Percentiles rank a stretch among this genome's conserved stretches.
Conservation (phyloP, 164 flowering plant species). For the Dillenia suffruticosa region DNA sequence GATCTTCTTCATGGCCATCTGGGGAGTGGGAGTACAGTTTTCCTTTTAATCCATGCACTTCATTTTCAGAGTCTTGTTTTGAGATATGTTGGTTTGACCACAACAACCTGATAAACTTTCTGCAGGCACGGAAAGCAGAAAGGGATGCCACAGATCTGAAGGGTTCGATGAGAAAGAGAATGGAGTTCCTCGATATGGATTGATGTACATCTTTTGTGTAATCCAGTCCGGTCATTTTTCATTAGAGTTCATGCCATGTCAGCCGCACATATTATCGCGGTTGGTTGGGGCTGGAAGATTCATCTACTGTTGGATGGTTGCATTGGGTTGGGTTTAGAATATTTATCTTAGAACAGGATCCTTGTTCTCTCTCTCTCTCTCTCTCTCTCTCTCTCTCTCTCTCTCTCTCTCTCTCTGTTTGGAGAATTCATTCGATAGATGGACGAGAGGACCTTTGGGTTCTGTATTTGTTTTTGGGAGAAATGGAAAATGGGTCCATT, state of each 20-base stretch:
- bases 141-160: constrained; percentile 87
- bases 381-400: not conserved
- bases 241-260: constrained; percentile 7
- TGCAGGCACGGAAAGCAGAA: constrained; percentile 86
- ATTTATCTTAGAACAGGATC: too few species aligned
- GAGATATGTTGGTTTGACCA: too few species aligned
- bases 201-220: constrained; percentile 16
- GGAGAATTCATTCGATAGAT: not conserved
- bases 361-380: not conserved
- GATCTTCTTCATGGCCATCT: too few species aligned
- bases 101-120: not conserved
- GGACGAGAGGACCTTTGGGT: too few species aligned
- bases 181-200: constrained; percentile 96
- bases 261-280: constrained; percentile 42
- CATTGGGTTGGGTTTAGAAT: too few species aligned
- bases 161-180: constrained; percentile 92
- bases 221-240: constrained; percentile 5
- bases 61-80: too few species aligned
- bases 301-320: too few species aligned
- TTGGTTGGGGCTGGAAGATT: not conserved
- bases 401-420: constrained; percentile 9
- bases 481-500: too few species aligned
- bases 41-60: too few species aligned
- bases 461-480: too few species aligned
- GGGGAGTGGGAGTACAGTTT: too few species aligned